These are phyloP conservation scores for Phytomonas francai DNA, from an alignment of 208 protist genomes.

Conservation along the genomic window DNA sequence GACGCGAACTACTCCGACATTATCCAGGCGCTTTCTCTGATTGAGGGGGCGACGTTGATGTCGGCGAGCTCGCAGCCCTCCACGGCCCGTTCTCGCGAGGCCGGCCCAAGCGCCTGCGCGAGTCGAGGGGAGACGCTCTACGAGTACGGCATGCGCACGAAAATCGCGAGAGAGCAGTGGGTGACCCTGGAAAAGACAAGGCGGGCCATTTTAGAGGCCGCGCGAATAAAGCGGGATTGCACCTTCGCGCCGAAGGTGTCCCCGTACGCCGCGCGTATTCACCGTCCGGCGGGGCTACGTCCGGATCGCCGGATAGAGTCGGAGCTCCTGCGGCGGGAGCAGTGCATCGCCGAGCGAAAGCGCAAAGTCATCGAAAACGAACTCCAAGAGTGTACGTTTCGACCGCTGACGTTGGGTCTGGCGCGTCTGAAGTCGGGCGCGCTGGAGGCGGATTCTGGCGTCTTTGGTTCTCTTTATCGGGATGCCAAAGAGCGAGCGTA, in stretches of 20 bases:
- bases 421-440: slow-evolving; percentile 29
- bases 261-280: slow-evolving; percentile 47
- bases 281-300: slow-evolving; percentile 43
- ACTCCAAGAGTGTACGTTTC: slow-evolving; percentile 74
- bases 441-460: slow-evolving; percentile 8
- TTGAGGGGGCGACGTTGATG: slow-evolving; percentile 28
- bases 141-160: slow-evolving; percentile 58
- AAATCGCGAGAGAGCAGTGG: slow-evolving; percentile 81
- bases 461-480: slow-evolving; percentile 57
- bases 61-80: slow-evolving; percentile 15
- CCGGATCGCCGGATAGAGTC: slow-evolving; percentile 60
- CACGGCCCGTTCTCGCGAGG: slow-evolving; percentile 2
- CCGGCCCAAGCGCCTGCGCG: too few relatives aligned
- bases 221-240: slow-evolving; percentile 55
- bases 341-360: slow-evolving; percentile 50
- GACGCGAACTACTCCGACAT: slow-evolving; percentile 41
- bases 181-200: slow-evolving; percentile 56
- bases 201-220: slow-evolving; percentile 53
- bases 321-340: slow-evolving; percentile 56
- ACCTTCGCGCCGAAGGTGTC: slow-evolving; percentile 66
- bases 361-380: slow-evolving; percentile 50
- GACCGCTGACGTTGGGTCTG: slow-evolving; percentile 56
- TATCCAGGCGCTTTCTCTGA: slow-evolving; percentile 50
- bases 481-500: slow-evolving; percentile 42
- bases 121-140: too few relatives aligned